Base-by-base conservation (phyloP, 1,284 basidiomycete genomes). In the Phellopilus nigrolimitatus region DNA sequence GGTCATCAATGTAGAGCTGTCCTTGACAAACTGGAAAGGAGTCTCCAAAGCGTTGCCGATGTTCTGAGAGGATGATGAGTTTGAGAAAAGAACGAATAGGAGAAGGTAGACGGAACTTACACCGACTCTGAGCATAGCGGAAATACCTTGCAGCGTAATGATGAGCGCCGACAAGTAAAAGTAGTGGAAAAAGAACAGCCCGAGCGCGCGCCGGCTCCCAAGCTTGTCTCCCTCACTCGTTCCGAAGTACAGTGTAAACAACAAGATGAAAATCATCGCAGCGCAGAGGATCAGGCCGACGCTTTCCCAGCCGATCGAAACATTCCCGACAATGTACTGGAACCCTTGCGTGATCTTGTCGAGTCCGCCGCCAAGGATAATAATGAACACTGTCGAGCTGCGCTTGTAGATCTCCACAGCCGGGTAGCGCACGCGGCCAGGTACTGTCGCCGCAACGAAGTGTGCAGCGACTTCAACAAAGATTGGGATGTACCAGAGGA, bases 401-500 rank as follows among this genome's bases (percentile, higher is more conserved):
- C 54, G 50, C 12, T 42, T 47, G 25, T 52, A 56, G 15, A 56
- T 52, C 9, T 45, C 54, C 22, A 48, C 50, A 7, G 54, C 45
- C 4, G 46, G 47, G 25, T 56, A 56, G 9, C 54, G 54, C 21
- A 53, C 54, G 19, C 54, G 12, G 13, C 54, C 54, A 6, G 51
- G 53, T 6, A 51, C 22, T 19, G 19, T 22, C 2, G 38, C 44
- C 19, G 53, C 53, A 24, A 51, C 31, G 43, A 51, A 58, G 40
- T 58, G 54, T 9, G 51, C 27, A 13, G 27, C 36, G 10, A 56
- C 53, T 45, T 58, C 57, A 17, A 54, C 10, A 7, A 58, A 17
- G 6, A 58, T 37, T n/a, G 57, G 57, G 21, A 51, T 21, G 47
- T 53, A 58, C 57, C 57, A 58, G 12, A 58, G 52, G 25, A 54